phyloP scores from a whole-genome alignment of 768 basidiomycete genomes.

The Royoungia palumana region DNA sequence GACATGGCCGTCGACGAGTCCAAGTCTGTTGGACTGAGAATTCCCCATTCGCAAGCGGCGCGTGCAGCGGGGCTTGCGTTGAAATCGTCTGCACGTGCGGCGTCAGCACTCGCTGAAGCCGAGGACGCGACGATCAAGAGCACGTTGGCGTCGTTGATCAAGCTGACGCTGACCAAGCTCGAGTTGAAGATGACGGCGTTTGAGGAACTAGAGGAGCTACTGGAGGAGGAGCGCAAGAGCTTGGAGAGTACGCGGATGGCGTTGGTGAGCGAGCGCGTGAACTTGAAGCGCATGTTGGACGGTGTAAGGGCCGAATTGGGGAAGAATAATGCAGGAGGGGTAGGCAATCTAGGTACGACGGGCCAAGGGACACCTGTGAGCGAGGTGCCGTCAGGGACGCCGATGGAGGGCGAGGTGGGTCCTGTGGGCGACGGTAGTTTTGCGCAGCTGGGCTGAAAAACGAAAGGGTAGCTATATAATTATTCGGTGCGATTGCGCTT shows the following conservation, averaged over 20 bases:
- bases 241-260: constrained; percentile 81
- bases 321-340: constrained; percentile 34
- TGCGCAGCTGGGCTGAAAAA: constrained; percentile 43
- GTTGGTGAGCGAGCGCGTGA: constrained; percentile 74
- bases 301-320: constrained; percentile 61
- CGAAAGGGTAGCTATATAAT: constrained; percentile 13
- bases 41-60: constrained; percentile 72
- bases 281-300: constrained; percentile 70
- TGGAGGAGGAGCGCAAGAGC: constrained; percentile 86
- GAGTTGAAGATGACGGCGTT: constrained; percentile 95
- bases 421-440: constrained; percentile 55
- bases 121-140: constrained; percentile 80
- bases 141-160: constrained; percentile 80
- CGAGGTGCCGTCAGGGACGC: constrained; percentile 46
- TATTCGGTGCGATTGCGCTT: constrained; percentile 26
- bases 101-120: constrained; percentile 71
- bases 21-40: constrained; percentile 31
- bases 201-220: constrained; percentile 86
- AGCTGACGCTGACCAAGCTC: constrained; percentile 80
- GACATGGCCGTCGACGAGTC: constrained; percentile 48
- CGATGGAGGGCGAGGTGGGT: constrained; percentile 50
- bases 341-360: constrained; percentile 48
- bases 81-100: constrained; percentile 84
- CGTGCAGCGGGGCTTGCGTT: constrained; percentile 87
- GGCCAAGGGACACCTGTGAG: constrained; percentile 57